These are phyloP conservation scores for Carex scoparia DNA, from an alignment of 176 grass and related monocot genomes.

Conservation along the genomic window DNA sequence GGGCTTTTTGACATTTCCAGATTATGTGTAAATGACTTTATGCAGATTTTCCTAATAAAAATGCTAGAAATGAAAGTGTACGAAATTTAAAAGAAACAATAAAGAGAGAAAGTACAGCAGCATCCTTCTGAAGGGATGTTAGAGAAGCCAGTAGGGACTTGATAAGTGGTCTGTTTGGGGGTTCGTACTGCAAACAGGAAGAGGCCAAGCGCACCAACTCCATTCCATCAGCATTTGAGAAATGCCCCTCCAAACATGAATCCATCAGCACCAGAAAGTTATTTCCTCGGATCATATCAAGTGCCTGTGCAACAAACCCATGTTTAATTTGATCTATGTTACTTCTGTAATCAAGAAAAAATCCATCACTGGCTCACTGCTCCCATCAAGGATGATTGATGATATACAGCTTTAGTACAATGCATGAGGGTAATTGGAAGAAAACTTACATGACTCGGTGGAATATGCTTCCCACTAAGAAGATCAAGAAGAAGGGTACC, in stretches of 20 bases:
- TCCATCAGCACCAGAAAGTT: conserved; percentile 67
- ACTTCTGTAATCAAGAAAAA: neutral
- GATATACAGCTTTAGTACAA: neutral
- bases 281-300: conserved; percentile 73
- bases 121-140: conserved; percentile 65
- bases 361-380: neutral
- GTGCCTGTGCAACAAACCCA: conserved; percentile 41
- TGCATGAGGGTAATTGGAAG: neutral
- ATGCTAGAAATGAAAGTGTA: neutral
- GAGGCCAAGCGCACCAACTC: conserved; percentile 71
- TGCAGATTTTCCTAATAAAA: neutral
- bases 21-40: neutral
- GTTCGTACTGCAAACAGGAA: conserved; percentile 76
- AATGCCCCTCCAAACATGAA: conserved; percentile 86
- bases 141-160: conserved; percentile 64
- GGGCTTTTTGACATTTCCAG: neutral
- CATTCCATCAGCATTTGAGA: conserved; percentile 66
- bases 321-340: neutral
- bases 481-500: conserved; percentile 90
- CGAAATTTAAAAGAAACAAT: neutral
- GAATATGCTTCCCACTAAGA: conserved; percentile 91
- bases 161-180: conserved; percentile 63
- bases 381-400: neutral
- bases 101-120: conserved; percentile 41
- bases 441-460: conserved; percentile 78